A percentile compares a stretch with the other conserved stretches of the same genome.
These are phyloP conservation scores for Solanum dulcamara DNA, from an alignment of 257 asterid species.

Conservation along the genomic window DNA sequence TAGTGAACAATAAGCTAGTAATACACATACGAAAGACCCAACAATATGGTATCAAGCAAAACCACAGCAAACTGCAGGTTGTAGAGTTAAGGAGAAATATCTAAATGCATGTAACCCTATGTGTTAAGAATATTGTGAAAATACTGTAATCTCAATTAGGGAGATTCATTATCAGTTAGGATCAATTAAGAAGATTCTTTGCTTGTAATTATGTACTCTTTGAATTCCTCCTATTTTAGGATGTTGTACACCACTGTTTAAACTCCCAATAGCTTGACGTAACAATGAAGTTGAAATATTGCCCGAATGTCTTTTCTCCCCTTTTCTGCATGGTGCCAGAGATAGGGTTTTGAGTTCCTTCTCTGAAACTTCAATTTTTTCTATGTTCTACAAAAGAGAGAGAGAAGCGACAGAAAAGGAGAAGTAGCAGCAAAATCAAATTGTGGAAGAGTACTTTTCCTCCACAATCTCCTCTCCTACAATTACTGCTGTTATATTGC, in stretches of 20 bases:
- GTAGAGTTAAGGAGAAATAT: neutral
- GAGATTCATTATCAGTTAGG: neutral
- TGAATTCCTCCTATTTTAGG: neutral
- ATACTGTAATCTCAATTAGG: neutral
- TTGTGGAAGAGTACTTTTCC: neutral
- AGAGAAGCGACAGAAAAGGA: neutral
- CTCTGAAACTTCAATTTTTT: neutral
- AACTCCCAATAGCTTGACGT: neutral
- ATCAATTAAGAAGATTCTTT: neutral
- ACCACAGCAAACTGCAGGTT: neutral
- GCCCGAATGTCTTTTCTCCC: neutral
- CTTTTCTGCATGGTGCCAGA: neutral
- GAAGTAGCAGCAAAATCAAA: neutral
- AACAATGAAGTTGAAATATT: neutral
- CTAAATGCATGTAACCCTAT: neutral
- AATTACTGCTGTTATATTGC: neutral
- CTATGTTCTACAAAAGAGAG: neutral
- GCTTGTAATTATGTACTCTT: neutral
- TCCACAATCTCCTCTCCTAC: neutral
- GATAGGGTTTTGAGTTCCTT: neutral
- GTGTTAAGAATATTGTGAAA: neutral
- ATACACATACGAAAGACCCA: neutral
- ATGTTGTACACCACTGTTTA: neutral
- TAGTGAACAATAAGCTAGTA: neutral
- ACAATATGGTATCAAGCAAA: neutral